Base-by-base conservation (phyloP, 306 rosid genomes). In the Herpetospermum pedunculosum region DNA sequence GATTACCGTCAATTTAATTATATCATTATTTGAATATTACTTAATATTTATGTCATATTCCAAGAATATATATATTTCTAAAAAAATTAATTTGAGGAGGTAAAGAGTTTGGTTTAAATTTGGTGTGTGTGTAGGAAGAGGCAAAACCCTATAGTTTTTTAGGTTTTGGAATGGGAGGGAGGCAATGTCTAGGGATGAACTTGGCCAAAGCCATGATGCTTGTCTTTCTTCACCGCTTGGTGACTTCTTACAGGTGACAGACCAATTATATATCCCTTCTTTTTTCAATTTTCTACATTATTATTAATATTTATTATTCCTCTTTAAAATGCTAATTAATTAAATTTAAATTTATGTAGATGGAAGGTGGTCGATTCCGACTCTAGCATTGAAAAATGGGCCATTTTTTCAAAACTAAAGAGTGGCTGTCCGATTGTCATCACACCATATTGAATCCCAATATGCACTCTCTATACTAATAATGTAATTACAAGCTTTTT, bases 161-260 rank as follows among this genome's bases (percentile, higher is more conserved):
- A 73, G 96, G 95, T 10, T 91, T 94, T 87, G 98, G 98, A 18
- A 81, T 89, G 87, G 98, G 97, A 81, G 90, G 90, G 75, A 94
- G 97, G 83, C 83, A 85, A 14, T 94, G 98, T 63, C 86, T 91
- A 0, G 98, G 98, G 76, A 88, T 83, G 87, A 86, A 85, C 85
- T 81, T 89, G 90, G 97, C 97, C 58, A 85, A 87, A 77, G 84
- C 90, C 73, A 89, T 94, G 98, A 89, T 89, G 92, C 77, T 89
- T 9, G 91, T 94, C 77, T 89, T 94, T 77, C 92, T 94, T 64
- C 89, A 91, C 77, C 97, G 96, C 73, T 84, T 94, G 75, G 70
- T 80, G 63, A 88, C 88, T 74, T 78, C 82, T 57, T 89, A 79
- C 88, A 83, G 89, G 98, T 88, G 48, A 43, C 83, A 38, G 11